Base-by-base conservation (phyloP, 495 filamentous ascomycete species). In the Neurospora sp. region DNA sequence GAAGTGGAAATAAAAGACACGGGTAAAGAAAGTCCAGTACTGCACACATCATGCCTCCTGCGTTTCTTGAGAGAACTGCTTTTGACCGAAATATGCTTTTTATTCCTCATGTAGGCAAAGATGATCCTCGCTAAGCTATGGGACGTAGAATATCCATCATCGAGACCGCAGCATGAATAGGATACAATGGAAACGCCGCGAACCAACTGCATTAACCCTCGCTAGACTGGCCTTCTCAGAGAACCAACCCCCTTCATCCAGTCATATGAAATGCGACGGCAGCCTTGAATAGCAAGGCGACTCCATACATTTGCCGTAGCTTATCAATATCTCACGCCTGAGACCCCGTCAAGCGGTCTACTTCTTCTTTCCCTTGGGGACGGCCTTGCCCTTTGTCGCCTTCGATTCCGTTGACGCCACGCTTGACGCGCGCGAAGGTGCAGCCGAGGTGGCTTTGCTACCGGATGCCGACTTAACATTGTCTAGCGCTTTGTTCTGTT, bases 401-500 rank as follows among this genome's bases (percentile, higher is more conserved):
- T 81, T 82, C 15, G 88, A 88, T 43, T 81, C 82, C 7, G 77
- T 84, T 2, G 84, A 85, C 54, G 77, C 82, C 0, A 88, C 87
- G 69, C 87, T 88, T 0, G 87, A 88, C 17, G 86, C 87, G 31
- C 87, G 83, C 48, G 85, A 86, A 19, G 54, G 87, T 11, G 86
- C 83, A 6, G 85, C 83, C n/a, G 88, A 89, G 74, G 83, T 88
- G 48, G 85, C 82, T 76, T 87, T 88, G 75, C 84, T 86, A n/a
- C 78, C 83, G 31, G 82, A 84, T 4, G 77, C 81, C 34, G 86
- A 87, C 80, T 90, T 90, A 48, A 90, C 81, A 66, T 88, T 89
- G 38, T 90, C 89, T 19, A 90, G 81, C 9, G 87, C 86, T 79
- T 90, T 90, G 77, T 90, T 90, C 89, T 90, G 74, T 72, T 70